These are phyloP conservation scores for Sporothrix inflata DNA, from an alignment of 2,329 filamentous ascomycete species.

Conservation along the genomic window DNA sequence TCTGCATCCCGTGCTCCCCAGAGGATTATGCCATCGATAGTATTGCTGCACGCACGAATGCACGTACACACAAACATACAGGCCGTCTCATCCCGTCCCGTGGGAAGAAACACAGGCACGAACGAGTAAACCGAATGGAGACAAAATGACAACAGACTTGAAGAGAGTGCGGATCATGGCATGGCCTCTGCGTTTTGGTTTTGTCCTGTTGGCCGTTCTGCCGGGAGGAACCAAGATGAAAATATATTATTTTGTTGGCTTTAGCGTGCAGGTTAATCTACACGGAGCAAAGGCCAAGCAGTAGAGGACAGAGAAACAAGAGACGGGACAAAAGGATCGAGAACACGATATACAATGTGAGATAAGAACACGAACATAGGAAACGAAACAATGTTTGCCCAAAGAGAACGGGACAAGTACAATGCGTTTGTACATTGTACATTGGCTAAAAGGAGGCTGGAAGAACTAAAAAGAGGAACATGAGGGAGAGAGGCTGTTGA, in stretches of 20 bases:
- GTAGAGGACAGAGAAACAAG: neutral
- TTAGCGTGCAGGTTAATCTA: neutral
- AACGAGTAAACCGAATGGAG: neutral
- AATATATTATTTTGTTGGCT: neutral
- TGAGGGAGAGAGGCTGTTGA: neutral
- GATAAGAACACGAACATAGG: neutral
- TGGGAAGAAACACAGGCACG: slow-evolving; percentile 8
- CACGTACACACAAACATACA: neutral
- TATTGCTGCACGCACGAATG: neutral
- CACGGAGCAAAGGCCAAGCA: slow-evolving; percentile 9
- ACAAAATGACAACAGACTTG: neutral
- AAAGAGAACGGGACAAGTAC: neutral
- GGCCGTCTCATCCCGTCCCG: slow-evolving; percentile 14
- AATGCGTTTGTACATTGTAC: neutral
- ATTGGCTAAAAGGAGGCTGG: neutral
- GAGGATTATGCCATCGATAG: neutral
- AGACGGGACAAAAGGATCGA: neutral
- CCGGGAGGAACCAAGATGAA: neutral
- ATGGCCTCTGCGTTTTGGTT: slow-evolving; percentile 11
- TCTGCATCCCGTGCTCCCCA: slow-evolving; percentile 2
- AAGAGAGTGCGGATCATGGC: slow-evolving; percentile 1
- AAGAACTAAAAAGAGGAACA: neutral
- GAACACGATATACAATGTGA: neutral
- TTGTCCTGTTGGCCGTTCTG: slow-evolving; percentile 11
- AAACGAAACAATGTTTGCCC: slow-evolving; percentile 9